These are phyloP conservation scores for Rhizoclosmatium sp. DNA, from an alignment of 192 early-diverging fungal genomes.

Conservation along the genomic window DNA sequence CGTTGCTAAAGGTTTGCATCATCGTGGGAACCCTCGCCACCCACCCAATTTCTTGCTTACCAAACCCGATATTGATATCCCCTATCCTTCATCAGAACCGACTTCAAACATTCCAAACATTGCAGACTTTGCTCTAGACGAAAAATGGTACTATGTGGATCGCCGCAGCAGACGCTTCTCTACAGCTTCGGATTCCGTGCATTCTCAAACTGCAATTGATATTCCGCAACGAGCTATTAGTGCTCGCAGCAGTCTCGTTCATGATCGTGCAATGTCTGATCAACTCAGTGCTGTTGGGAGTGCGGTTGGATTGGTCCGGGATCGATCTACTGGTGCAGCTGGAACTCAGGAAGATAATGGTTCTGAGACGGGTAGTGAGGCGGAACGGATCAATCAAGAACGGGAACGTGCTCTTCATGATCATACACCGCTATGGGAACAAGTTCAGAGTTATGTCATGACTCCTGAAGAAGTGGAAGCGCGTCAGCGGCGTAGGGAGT, in stretches of 20 bases:
- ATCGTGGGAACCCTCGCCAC: background rate
- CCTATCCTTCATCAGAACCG: background rate
- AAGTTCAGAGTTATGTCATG: background rate
- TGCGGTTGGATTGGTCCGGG: background rate
- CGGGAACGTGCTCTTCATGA: background rate
- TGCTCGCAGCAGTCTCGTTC: background rate
- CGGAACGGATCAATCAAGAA: background rate
- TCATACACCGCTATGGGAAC: background rate
- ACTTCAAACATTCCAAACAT: background rate
- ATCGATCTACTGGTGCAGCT: background rate
- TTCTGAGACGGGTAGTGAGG: background rate
- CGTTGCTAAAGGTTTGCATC: background rate
- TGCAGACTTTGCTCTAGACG: slow-evolving; percentile 1
- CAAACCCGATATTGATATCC: background rate
- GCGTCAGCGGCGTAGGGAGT: background rate
- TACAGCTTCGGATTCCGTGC: background rate
- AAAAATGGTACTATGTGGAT: background rate
- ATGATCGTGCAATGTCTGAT: background rate
- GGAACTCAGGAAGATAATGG: background rate
- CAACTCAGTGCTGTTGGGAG: background rate
- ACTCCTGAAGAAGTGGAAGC: background rate
- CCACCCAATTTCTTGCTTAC: background rate
- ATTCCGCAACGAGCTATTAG: background rate
- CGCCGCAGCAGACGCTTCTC: background rate
- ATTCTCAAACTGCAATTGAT: background rate